phyloP scores from a whole-genome alignment of 169 alveolate species.

The Plasmodium berghei region DNA sequence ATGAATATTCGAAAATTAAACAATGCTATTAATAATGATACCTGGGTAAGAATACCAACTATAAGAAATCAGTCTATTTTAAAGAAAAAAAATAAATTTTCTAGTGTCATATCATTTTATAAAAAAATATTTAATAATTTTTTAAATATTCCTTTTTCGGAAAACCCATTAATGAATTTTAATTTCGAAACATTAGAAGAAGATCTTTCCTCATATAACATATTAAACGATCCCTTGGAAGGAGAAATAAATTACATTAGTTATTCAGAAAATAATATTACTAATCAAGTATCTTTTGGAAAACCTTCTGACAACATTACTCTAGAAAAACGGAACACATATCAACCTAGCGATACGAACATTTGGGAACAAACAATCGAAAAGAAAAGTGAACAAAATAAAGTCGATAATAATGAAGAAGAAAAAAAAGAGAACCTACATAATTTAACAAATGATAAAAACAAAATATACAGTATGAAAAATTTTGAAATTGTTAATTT shows the following conservation, averaged over 20 bases:
- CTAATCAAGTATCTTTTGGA: background rate
- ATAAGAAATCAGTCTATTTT: conserved; percentile 29
- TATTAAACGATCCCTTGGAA: conserved; percentile 9
- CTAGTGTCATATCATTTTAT: conserved; percentile 37
- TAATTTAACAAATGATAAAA: conserved; percentile 7
- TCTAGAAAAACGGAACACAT: background rate
- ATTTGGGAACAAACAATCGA: background rate
- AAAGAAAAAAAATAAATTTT: conserved; percentile 36
- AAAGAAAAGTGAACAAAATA: background rate
- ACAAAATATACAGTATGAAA: background rate
- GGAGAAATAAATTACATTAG: background rate
- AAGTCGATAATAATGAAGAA: background rate
- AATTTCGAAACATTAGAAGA: conserved; percentile 50
- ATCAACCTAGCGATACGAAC: background rate
- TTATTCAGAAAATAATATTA: background rate
- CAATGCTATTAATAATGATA: conserved; percentile 50
- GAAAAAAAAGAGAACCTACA: conserved; percentile 2
- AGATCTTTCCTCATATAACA: conserved; percentile 12
- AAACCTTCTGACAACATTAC: background rate
- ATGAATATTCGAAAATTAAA: conserved; percentile 43
- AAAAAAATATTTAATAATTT: conserved; percentile 36
- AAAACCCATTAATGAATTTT: conserved; percentile 49
- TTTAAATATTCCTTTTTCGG: conserved; percentile 62
- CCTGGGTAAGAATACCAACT: conserved; percentile 54
- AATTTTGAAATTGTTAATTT: conserved; percentile 60